Conservation (phyloP, 1,284 basidiomycete genomes). For the Ceratobasidium sp. region DNA sequence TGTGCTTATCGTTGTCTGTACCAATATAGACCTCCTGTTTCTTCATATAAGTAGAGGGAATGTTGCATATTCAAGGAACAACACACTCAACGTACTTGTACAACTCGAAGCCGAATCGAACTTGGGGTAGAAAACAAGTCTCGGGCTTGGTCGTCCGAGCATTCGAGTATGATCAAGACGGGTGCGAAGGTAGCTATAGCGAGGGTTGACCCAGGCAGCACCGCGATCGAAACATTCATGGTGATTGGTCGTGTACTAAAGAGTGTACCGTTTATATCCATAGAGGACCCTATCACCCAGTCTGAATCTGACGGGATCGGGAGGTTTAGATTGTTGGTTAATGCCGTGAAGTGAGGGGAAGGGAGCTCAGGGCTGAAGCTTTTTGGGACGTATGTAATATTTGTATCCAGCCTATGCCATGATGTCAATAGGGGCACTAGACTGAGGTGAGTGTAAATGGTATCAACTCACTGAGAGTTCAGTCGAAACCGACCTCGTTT, state of each 20-base stretch:
- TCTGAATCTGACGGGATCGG: background rate
- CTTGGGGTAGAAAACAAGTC: constrained; percentile 23
- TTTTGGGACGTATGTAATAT: constrained; percentile 8
- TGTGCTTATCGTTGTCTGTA: constrained; percentile 16
- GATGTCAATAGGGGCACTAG: background rate
- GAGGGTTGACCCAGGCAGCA: background rate
- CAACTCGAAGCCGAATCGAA: constrained; percentile 11
- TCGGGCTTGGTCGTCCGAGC: background rate
- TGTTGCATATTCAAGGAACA: background rate
- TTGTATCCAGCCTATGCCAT: background rate
- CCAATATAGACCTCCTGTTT: constrained; percentile 17
- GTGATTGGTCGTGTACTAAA: background rate
- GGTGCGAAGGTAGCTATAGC: constrained; percentile 19
- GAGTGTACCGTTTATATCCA: background rate
- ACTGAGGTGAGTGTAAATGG: background rate
- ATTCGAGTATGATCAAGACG: constrained; percentile 11
- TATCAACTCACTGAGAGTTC: constrained; percentile 11
- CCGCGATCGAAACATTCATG: background rate
- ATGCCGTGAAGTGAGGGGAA: background rate
- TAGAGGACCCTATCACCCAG: background rate
- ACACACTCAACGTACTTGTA: background rate
- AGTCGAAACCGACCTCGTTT: constrained; percentile 18
- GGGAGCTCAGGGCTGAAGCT: background rate
- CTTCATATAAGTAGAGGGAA: background rate
- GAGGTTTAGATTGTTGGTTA: background rate